Evolutionary conservation across 139 green algal species (phyloP).

Genomic region (Micromonas commoda): DNA sequence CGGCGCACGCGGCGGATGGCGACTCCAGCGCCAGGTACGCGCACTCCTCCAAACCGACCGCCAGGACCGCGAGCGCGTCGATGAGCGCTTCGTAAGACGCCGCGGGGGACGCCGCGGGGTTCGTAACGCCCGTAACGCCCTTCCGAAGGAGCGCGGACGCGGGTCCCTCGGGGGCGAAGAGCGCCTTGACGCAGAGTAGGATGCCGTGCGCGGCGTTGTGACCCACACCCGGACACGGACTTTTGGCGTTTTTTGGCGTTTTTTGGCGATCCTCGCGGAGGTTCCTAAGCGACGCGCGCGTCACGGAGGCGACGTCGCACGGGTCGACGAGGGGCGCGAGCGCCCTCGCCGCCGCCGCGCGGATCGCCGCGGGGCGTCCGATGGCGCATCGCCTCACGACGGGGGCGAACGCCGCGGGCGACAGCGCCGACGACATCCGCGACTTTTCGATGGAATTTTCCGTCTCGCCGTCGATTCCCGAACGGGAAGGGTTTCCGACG

Average conservation of each 20-base stretch:
- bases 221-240: background rate
- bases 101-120: too few species aligned
- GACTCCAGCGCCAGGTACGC: background rate
- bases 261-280: background rate
- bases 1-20: too few species aligned
- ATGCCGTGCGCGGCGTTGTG: conserved; percentile 12
- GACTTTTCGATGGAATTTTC: too few species aligned
- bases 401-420: conserved; percentile 54
- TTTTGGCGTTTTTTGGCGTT: too few species aligned
- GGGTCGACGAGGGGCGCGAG: background rate
- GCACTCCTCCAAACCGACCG: background rate
- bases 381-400: conserved; percentile 49
- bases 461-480: too few species aligned
- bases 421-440: conserved; percentile 27
- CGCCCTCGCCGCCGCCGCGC: background rate
- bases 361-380: conserved; percentile 43
- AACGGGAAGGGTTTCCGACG: too few species aligned
- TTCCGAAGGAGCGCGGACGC: too few species aligned
- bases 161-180: too few species aligned
- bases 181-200: background rate
- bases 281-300: background rate
- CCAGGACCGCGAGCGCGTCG: too few species aligned
- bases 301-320: background rate
- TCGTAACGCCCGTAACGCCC: too few species aligned
- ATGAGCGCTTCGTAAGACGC: too few species aligned